Base-by-base conservation (phyloP, 768 basidiomycete genomes). In the Mycena metata region DNA sequence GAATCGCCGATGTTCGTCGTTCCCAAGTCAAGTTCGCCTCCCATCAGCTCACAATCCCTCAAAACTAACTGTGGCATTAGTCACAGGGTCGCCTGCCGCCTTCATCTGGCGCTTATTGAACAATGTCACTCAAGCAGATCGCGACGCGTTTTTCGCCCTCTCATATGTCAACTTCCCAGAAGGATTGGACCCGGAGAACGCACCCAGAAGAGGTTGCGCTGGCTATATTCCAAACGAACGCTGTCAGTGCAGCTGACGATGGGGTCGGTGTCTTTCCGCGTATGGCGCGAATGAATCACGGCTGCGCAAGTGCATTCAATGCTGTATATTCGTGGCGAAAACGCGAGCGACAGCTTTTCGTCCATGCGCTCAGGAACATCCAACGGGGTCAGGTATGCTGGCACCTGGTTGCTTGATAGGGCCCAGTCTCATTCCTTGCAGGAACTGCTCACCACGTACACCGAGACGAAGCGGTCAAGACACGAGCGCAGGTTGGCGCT, bases 281-380 rank as follows among this genome's bases (percentile, higher is more conserved):
- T 23, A 90, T 88, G 83, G 89, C 90, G 15, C 82, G 90, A 47
- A 70, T 91, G 67, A 92, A 92, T 70, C 91, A 91, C 69, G 90
- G 88, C 0, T 91, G 90, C 73, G 86, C 89, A 5, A 81, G 84
- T 60, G 89, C 89, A 8, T 91, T 92, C 79, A 91, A 91, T 75
- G 83, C 82, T 6, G 87, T 91, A 15, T 91, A 91, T 73, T 82
- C 82, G 0, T 91, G 87, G 87, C 80, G 88, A 56, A 83, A 85
- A 49, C 73, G 79, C 33, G 87, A 89, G 62, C 74, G 77, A 13
- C 76, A 77, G 5, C 72, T 90, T 23, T 84, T 88, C 41, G 86
- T 91, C 5, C 81, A 90, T 75, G 90, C 90, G 11, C 70, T 91
- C 60, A 89, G 86, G 73, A 77, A 79, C 60, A 84, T 91, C 35